Conservation (phyloP, 768 basidiomycete genomes). For the Naematelia encephala region DNA sequence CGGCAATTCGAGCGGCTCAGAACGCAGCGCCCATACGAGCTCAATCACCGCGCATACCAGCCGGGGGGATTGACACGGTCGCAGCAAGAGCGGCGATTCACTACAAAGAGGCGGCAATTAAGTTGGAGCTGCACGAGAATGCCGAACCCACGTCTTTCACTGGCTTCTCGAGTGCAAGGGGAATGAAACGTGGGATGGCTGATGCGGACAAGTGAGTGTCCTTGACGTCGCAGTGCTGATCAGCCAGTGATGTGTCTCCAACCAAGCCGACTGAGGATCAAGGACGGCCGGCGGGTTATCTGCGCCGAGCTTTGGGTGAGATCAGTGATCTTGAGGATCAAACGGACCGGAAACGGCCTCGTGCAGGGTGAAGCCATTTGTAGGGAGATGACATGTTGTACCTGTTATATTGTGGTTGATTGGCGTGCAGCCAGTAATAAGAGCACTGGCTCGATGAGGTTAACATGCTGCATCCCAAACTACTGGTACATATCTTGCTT, state of each 20-base stretch:
- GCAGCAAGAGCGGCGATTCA: conserved; percentile 23
- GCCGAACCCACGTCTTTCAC: not conserved
- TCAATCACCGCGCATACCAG: conserved; percentile 39
- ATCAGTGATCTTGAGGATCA: conserved; percentile 9
- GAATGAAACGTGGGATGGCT: conserved; percentile 24
- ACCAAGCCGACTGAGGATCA: conserved; percentile 15
- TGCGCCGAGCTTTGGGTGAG: conserved; percentile 30
- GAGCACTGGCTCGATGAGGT: not conserved
- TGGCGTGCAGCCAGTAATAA: not conserved
- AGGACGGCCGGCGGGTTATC: not conserved
- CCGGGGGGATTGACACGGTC: conserved; percentile 32
- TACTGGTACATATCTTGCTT: conserved; percentile 5
- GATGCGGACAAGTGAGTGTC: conserved; percentile 1
- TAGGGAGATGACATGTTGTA: conserved; percentile 3
- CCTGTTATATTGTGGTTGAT: conserved; percentile 6
- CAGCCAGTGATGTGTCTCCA: conserved; percentile 20
- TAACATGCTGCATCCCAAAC: not conserved
- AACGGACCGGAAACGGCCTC: conserved; percentile 12
- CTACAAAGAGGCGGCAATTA: conserved; percentile 9
- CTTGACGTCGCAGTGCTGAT: conserved; percentile 1
- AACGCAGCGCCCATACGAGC: conserved; percentile 13
- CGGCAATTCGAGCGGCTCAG: conserved; percentile 16
- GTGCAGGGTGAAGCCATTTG: not conserved
- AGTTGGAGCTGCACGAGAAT: conserved; percentile 23
- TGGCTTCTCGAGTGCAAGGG: conserved; percentile 36